These are phyloP conservation scores for Triglochin maritima DNA, from an alignment of 106 monocot species.

Conservation along the genomic window DNA sequence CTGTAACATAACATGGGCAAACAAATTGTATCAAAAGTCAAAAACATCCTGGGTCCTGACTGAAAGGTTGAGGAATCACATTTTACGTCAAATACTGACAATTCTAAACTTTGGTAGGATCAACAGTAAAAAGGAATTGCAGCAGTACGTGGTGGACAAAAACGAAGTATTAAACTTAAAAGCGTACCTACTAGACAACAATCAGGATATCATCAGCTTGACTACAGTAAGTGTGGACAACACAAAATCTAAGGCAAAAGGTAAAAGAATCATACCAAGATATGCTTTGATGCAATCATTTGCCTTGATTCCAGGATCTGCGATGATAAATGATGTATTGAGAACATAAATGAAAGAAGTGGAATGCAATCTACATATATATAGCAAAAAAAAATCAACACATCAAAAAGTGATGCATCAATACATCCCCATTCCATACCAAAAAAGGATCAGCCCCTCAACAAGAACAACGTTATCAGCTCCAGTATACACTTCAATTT, in stretches of 20 bases:
- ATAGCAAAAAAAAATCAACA: not conserved
- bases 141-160: not conserved
- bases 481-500: too few species aligned
- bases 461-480: too few species aligned
- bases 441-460: not conserved
- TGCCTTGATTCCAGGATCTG: constrained; percentile 80
- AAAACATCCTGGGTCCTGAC: not conserved
- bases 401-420: not conserved
- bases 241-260: not conserved
- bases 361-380: not conserved
- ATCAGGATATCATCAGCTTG: not conserved
- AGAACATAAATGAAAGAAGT: not conserved
- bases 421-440: not conserved
- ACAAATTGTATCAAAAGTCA: not conserved
- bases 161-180: not conserved
- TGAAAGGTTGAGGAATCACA: not conserved
- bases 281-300: constrained; percentile 85
- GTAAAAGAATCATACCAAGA: constrained; percentile 36
- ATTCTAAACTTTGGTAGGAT: too few species aligned
- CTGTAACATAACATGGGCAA: constrained; percentile 23
- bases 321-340: not conserved
- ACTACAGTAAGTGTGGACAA: not conserved
- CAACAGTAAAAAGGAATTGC: not conserved
- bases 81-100: not conserved
- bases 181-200: not conserved